phyloP scores from a whole-genome alignment of 768 basidiomycete species.

The Suillus hirtellus region DNA sequence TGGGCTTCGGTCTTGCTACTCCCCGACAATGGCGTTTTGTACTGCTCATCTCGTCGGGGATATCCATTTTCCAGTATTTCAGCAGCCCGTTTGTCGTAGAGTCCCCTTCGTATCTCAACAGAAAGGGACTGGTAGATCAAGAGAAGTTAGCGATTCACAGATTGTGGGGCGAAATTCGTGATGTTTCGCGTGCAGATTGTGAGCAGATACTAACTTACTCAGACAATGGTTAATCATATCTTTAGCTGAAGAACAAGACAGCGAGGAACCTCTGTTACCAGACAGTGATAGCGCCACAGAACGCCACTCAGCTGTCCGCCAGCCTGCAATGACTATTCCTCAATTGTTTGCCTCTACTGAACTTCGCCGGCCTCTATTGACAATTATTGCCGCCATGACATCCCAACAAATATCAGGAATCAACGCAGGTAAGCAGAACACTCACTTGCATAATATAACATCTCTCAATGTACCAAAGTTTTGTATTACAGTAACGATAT shows the following conservation, averaged over 20 bases:
- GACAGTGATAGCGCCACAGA: constrained; percentile 19
- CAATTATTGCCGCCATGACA: constrained; percentile 70
- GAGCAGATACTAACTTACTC: constrained; percentile 10
- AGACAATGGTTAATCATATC: neutral
- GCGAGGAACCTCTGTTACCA: constrained; percentile 29
- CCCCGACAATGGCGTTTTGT: constrained; percentile 72
- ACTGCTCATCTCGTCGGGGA: constrained; percentile 55
- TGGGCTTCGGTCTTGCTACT: constrained; percentile 71
- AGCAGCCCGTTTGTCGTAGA: constrained; percentile 58
- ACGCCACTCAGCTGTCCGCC: constrained; percentile 25
- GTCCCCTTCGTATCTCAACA: constrained; percentile 67
- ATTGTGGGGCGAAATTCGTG: constrained; percentile 52
- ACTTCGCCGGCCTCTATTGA: constrained; percentile 60
- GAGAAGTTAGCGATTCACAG: constrained; percentile 44
- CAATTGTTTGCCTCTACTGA: constrained; percentile 54
- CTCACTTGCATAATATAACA: neutral
- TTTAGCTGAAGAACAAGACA: constrained; percentile 27
- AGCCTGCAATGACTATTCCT: constrained; percentile 47
- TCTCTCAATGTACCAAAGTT: constrained; percentile 43
- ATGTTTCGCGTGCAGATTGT: constrained; percentile 28
- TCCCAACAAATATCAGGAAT: constrained; percentile 83
- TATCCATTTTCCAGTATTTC: constrained; percentile 60
- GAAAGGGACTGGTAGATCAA: constrained; percentile 49
- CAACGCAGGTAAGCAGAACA: constrained; percentile 58
- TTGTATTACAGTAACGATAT: constrained; percentile 92